Evolutionary conservation across 2,329 filamentous ascomycete species (phyloP).

Genomic region (Thielaviopsis euricoi): DNA sequence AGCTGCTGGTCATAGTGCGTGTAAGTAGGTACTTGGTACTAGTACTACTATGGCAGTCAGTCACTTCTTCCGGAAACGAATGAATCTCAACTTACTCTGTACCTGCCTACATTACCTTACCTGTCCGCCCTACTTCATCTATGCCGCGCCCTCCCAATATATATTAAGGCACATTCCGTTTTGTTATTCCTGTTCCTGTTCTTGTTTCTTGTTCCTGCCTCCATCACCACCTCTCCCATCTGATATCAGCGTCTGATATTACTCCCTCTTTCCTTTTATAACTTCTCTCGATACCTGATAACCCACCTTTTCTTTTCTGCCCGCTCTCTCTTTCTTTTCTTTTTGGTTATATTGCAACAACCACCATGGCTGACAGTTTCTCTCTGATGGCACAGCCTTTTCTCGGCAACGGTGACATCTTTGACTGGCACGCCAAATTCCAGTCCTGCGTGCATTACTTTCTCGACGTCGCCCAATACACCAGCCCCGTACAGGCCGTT

Average conservation of each 20-base stretch:
- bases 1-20: background rate
- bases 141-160: background rate
- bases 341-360: background rate
- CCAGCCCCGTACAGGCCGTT: slow-evolving; percentile 65
- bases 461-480: slow-evolving; percentile 77
- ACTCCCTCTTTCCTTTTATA: background rate
- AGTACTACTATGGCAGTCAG: background rate
- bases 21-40: background rate
- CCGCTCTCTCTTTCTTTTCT: background rate
- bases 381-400: slow-evolving; percentile 23
- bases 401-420: slow-evolving; percentile 40
- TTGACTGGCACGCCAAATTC: slow-evolving; percentile 86
- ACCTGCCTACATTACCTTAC: background rate
- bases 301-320: background rate
- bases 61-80: background rate
- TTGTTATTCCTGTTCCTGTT: background rate
- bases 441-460: slow-evolving; percentile 85
- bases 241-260: background rate
- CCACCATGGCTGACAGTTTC: background rate
- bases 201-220: background rate
- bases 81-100: background rate
- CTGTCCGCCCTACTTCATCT: too few species aligned
- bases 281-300: background rate
- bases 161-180: background rate
- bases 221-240: background rate